Conservation (phyloP, 805 yeast genomes). For the Candida maesae region DNA sequence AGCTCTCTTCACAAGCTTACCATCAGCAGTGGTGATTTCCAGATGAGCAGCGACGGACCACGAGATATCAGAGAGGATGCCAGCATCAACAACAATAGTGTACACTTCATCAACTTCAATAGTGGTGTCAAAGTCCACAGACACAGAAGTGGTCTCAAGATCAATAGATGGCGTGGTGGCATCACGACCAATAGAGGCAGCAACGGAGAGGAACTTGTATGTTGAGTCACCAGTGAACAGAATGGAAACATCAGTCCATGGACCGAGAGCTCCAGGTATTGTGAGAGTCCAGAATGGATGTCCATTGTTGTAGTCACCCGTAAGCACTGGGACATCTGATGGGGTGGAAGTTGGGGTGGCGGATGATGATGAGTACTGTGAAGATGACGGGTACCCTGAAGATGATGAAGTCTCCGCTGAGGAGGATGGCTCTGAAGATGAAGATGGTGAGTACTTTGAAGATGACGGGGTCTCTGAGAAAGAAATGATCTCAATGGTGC, state of each 20-base stretch:
- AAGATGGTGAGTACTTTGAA: no score
- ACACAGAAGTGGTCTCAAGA: conserved; percentile 1
- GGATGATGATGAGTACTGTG: no score
- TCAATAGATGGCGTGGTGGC: conserved; percentile 1
- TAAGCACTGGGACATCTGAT: no score
- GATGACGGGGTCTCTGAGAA: no score
- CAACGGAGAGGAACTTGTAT: conserved; percentile 6
- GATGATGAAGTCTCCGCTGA: no score
- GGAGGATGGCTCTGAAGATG: no score
- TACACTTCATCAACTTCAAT: conserved; percentile 5
- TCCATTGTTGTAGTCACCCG: neutral
- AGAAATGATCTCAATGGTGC: no score
- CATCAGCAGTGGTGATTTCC: conserved; percentile 3
- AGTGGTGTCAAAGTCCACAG: conserved; percentile 1
- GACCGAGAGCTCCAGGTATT: conserved; percentile 23
- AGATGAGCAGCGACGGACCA: conserved; percentile 8
- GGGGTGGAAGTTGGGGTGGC: no score
- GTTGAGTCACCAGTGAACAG: conserved; percentile 3
- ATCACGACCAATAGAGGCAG: conserved; percentile 6
- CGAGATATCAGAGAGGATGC: conserved; percentile 5
- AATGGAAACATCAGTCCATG: conserved; percentile 19
- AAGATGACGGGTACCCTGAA: no score
- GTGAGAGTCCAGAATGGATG: neutral
- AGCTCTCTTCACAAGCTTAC: conserved; percentile 5
- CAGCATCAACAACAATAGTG: conserved; percentile 6